Base-by-base conservation (phyloP, 805 yeast genomes). In the Myxozyma melibiosi region DNA sequence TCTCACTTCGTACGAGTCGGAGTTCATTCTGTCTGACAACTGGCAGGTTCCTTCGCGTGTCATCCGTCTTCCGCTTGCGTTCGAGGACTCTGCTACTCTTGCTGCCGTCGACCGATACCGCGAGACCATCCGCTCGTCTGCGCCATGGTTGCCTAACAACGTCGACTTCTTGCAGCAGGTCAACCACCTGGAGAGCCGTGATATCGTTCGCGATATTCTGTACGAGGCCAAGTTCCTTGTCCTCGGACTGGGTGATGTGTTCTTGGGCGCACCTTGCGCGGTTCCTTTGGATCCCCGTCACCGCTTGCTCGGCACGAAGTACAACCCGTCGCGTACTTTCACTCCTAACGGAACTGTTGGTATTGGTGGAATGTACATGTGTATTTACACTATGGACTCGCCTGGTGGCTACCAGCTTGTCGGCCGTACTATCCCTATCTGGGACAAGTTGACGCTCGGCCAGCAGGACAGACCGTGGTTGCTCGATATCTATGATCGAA, bases 401-500 rank as follows among this genome's bases (percentile, higher is more conserved):
- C 99, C 99, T 46, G 99, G 99, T 75, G 99, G 99, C 31, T 92
- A 92, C 74, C 98, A 92, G 76, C 80, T 92, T 66, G 92, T 90
- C 61, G 99, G 98, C 55, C 83, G 98, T 70, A 92, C 99, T 9
- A 84, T 94, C 64, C 98, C 98, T 53, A 91, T 92, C 66, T 92
- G 99, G 99, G 99, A 92, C 72, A 91, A 90, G 75, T 80, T 92
- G 67, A 80, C 88, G 31, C 77, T 94, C 62, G 94, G 90, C 40
- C 73, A 76, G 24, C 90, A 85, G 65, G 78, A 78, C 6, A 75
- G 84, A 57, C 98, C 98, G 54, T 94, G 98, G 98, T 77, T 94
- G 67, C 79, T 94, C 67, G 77, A 86, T 13, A 95, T 96, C 65
- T 92, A 94, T 69, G 99, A 92, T 71, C 96, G 91, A 76, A 85